Evolutionary conservation across 163 green algal genomes (phyloP), one percentile per base, ranked within the genome.

Genomic region (Chlorella variabilis): DNA sequence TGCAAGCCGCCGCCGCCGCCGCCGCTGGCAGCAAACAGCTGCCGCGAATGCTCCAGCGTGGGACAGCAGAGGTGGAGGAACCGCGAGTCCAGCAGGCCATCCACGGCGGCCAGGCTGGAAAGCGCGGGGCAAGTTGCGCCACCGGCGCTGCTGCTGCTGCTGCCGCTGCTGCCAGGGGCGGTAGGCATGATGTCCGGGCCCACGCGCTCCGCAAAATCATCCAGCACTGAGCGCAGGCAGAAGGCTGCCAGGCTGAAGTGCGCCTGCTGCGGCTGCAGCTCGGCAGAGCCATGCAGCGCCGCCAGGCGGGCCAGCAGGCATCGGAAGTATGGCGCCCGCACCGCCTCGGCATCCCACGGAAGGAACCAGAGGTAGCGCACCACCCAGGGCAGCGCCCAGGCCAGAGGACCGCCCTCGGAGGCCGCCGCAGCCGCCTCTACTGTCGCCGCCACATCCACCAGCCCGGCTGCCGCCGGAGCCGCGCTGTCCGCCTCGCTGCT

Each of bases 51-150:
- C 29, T 86, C 78, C 61, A 90, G 78, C 27, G 65, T 29, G 1
- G 90, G 90, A 77, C 87, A 92, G 84, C 89, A 92, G 39, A 91
- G 84, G 79, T 92, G 81, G 45, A 92, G 18, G 48, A 88, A 83
- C 15, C 87, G 84, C 0, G 61, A 29, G 54, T 92, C 88, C n/a
- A 94, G 59, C 21, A 83, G 56, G n/a, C 49, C 78, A 23, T 91
- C 86, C 15, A 56, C 81, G 0, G 71, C 76, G 42, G 66, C 59
- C 73, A 87, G 63, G 20, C 23, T 18, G 9, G 71, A 27, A 13
- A 79, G 71, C 3, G 71, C 71, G 0, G 36, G 36, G 21, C 51
- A 41, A 36, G 36, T 69, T 38, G 15, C 33, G 74, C 58, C 33
- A 8, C 17, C 36, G 8, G n/a, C 36, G 27, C 42, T 31, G 49